These are phyloP conservation scores for Pelargonium cotyledonis DNA, from an alignment of 441 rosid species.

Conservation along the genomic window DNA sequence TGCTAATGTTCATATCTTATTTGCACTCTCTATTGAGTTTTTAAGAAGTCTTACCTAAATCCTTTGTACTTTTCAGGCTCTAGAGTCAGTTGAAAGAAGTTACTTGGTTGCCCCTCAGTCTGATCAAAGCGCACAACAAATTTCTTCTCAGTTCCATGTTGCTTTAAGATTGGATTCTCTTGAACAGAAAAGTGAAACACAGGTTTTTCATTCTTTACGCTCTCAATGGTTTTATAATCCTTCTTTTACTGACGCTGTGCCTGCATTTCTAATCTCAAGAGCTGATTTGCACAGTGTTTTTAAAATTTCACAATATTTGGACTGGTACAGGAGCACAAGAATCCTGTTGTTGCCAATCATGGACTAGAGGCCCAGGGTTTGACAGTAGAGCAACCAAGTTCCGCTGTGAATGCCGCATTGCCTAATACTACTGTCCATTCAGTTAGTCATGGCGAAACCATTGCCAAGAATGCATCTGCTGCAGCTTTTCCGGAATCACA, in stretches of 20 bases:
- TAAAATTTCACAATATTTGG: background rate
- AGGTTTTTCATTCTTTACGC: slow-evolving; percentile 30
- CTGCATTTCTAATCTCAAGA: background rate
- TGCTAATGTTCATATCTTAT: background rate
- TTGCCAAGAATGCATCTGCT: slow-evolving; percentile 26
- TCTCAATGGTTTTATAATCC: background rate
- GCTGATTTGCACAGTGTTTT: background rate
- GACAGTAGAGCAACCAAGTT: slow-evolving; percentile 32
- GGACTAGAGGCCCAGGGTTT: slow-evolving; percentile 35
- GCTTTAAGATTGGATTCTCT: slow-evolving; percentile 34
- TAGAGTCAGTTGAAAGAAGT: slow-evolving; percentile 45
- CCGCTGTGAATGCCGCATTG: slow-evolving; percentile 32
- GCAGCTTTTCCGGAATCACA: slow-evolving; percentile 38
- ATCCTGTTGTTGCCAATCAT: slow-evolving; percentile 29
- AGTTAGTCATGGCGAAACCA: slow-evolving; percentile 26
- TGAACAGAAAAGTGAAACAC: slow-evolving; percentile 34
- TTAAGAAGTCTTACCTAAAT: background rate
- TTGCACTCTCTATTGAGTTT: background rate
- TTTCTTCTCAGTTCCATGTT: slow-evolving; percentile 55
- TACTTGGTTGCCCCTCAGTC: slow-evolving; percentile 36
- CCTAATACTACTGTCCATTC: slow-evolving; percentile 34
- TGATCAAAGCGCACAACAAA: slow-evolving; percentile 48
- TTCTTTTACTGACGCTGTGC: background rate
- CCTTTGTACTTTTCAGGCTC: slow-evolving; percentile 34
- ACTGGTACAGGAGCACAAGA: slow-evolving; percentile 43